phyloP scores from a whole-genome alignment of 345 rosid genomes.

The Pistacia integerrima region DNA sequence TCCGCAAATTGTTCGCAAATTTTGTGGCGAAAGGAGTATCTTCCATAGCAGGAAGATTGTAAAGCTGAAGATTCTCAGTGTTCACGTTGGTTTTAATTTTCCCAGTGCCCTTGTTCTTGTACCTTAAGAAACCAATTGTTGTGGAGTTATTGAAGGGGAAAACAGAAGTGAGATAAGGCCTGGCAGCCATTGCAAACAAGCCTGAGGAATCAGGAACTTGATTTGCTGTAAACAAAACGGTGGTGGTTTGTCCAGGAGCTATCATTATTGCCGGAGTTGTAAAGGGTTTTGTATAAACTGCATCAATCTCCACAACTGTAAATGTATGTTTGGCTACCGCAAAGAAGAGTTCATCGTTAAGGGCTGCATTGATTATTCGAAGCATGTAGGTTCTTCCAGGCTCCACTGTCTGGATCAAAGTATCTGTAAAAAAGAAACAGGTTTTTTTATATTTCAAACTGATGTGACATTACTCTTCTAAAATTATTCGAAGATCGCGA shows the following conservation, averaged over 20 bases:
- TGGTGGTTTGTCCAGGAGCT: slow-evolving; percentile 76
- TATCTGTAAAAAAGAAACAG: slow-evolving; percentile 33
- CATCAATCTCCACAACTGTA: slow-evolving; percentile 62
- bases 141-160: slow-evolving; percentile 64
- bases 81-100: slow-evolving; percentile 3
- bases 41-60: slow-evolving; percentile 42
- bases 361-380: slow-evolving; percentile 65
- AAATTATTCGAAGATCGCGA: too few relatives aligned
- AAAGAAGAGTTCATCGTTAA: slow-evolving; percentile 65
- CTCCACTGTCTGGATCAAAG: slow-evolving; percentile 46
- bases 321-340: slow-evolving; percentile 52
- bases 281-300: slow-evolving; percentile 62
- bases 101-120: slow-evolving; percentile 23
- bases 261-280: slow-evolving; percentile 52
- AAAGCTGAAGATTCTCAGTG: neutral
- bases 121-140: slow-evolving; percentile 49
- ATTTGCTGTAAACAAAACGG: slow-evolving; percentile 47
- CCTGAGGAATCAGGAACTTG: slow-evolving; percentile 39
- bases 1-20: slow-evolving; percentile 34
- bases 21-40: slow-evolving; percentile 52
- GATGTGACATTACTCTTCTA: too few relatives aligned
- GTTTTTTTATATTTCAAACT: too few relatives aligned
- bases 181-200: slow-evolving; percentile 49
- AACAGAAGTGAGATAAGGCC: slow-evolving; percentile 53
- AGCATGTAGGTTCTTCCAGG: slow-evolving; percentile 61